Conservation (phyloP, 495 filamentous ascomycete species). For the Tuber calosporum region DNA sequence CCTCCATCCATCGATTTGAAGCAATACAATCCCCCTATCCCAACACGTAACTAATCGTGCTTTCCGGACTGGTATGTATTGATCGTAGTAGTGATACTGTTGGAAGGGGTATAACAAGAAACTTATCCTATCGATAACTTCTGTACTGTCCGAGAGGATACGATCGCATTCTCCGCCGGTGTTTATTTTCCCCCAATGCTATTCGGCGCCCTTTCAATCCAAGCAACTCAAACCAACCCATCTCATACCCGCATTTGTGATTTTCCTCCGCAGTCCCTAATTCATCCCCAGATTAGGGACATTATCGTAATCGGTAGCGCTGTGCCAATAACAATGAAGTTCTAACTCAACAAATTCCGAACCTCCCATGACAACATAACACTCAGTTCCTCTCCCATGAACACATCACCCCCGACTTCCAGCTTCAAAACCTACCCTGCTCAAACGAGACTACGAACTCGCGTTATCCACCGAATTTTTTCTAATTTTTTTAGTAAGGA, state of each 20-base stretch:
- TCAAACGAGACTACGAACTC: too few relatives aligned
- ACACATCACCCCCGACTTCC: background rate
- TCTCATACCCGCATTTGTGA: background rate
- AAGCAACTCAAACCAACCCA: too few relatives aligned
- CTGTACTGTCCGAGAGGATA: background rate
- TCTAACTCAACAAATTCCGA: too few relatives aligned
- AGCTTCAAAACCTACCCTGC: background rate
- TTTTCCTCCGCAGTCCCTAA: background rate
- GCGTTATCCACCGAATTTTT: too few relatives aligned
- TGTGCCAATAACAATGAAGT: too few relatives aligned
- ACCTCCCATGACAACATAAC: too few relatives aligned
- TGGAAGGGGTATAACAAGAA: background rate
- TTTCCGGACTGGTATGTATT: background rate
- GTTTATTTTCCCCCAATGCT: background rate
- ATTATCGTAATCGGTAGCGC: background rate
- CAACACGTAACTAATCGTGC: too few relatives aligned
- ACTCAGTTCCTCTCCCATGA: too few relatives aligned
- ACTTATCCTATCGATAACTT: background rate
- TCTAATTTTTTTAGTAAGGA: too few relatives aligned
- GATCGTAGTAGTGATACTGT: background rate
- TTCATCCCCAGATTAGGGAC: background rate
- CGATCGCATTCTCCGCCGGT: background rate
- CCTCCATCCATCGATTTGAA: too few relatives aligned
- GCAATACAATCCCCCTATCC: background rate
- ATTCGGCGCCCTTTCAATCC: background rate